These are phyloP conservation scores for Raphanus hybrid DNA, from an alignment of 441 rosid species.

Conservation along the genomic window DNA sequence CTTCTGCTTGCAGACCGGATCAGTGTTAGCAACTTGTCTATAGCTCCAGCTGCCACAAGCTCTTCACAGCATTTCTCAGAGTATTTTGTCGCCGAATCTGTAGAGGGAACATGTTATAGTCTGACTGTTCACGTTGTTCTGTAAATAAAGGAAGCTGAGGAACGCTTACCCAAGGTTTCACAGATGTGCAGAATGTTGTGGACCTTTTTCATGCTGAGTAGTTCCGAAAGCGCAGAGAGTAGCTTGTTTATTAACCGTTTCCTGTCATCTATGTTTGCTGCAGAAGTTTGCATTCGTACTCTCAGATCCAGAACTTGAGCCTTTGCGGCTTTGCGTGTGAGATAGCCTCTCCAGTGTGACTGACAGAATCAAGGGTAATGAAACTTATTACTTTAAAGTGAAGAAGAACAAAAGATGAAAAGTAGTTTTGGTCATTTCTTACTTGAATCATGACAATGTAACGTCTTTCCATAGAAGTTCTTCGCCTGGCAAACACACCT, in stretches of 20 bases:
- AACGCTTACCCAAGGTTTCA: slow-evolving; percentile 71
- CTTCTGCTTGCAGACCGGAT: slow-evolving; percentile 82
- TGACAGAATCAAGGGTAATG: slow-evolving; percentile 34
- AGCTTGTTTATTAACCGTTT: slow-evolving; percentile 86
- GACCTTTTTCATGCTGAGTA: slow-evolving; percentile 76
- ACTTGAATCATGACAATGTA: slow-evolving; percentile 70
- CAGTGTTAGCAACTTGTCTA: slow-evolving; percentile 61
- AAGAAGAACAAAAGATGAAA: slow-evolving; percentile 2
- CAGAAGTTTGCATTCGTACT: slow-evolving; percentile 69
- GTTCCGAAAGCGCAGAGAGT: slow-evolving; percentile 72
- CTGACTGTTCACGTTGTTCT: slow-evolving; percentile 14
- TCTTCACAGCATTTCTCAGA: slow-evolving; percentile 89
- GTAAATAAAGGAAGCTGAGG: slow-evolving; percentile 18
- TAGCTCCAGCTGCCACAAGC: slow-evolving; percentile 90
- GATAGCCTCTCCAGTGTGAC: slow-evolving; percentile 87
- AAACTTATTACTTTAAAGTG: background rate
- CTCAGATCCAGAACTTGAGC: slow-evolving; percentile 68
- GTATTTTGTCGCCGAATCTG: slow-evolving; percentile 78
- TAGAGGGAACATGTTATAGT: slow-evolving; percentile 23
- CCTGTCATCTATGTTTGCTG: slow-evolving; percentile 78
- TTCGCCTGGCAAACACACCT: slow-evolving; percentile 63
- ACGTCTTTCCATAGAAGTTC: slow-evolving; percentile 51
- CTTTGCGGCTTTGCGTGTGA: slow-evolving; percentile 71
- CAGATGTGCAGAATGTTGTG: slow-evolving; percentile 85
- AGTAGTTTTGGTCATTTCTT: slow-evolving; percentile 31